Conservation (phyloP, 345 rosid species). For the Physaria fendleri region DNA sequence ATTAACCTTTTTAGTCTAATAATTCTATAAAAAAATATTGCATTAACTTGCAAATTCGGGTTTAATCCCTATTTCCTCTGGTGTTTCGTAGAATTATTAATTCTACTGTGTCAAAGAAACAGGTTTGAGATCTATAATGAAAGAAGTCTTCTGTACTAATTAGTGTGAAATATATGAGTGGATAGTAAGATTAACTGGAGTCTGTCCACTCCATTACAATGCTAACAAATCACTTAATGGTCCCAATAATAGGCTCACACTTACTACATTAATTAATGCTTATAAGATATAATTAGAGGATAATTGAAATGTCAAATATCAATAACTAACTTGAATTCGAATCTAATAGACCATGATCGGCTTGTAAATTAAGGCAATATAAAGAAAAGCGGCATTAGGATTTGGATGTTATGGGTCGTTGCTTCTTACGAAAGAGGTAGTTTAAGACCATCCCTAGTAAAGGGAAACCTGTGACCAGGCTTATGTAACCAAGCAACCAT, state of each 20-base stretch:
- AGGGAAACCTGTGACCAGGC: constrained; percentile 58
- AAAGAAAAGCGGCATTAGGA: no score
- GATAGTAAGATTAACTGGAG: no score
- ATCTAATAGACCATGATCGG: no score
- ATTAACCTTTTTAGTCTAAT: no score
- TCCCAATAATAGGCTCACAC: background rate
- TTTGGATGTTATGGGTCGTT: background rate
- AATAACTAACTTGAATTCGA: no score
- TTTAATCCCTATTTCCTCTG: no score
- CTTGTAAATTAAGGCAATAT: no score
- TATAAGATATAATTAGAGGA: background rate
- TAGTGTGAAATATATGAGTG: background rate
- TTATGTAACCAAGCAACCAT: constrained; percentile 57
- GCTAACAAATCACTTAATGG: background rate
- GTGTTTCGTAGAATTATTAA: no score
- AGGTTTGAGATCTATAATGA: no score
- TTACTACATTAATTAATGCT: background rate
- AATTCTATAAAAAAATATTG: no score
- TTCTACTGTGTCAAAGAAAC: no score
- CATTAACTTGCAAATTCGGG: no score
- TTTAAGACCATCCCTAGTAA: constrained; percentile 43
- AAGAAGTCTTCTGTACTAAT: background rate
- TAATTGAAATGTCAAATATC: background rate
- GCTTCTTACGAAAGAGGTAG: constrained; percentile 45
- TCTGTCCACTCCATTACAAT: background rate